Evolutionary conservation across 2,329 filamentous ascomycete genomes (phyloP).

Genomic region (Scedosporium minutisporum): DNA sequence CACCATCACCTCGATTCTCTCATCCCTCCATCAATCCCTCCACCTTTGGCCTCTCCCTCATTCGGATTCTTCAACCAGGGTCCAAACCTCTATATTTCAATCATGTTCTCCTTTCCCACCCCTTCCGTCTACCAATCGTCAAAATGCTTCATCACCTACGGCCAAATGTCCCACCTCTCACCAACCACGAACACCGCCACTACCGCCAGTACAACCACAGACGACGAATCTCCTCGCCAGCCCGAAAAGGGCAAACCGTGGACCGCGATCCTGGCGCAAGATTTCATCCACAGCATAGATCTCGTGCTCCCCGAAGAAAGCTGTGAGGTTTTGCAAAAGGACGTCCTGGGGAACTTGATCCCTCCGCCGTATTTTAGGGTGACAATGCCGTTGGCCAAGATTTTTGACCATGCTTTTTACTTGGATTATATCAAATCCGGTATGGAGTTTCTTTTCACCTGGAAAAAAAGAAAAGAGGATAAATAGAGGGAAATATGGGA

Average conservation of each 20-base stretch:
- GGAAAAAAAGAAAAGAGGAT: background rate
- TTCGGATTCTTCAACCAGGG: background rate
- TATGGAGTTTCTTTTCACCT: constrained; percentile 21
- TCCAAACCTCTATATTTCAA: background rate
- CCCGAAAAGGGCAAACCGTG: constrained; percentile 71
- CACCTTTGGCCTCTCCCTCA: background rate
- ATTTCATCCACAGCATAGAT: constrained; percentile 62
- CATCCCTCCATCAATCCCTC: no score
- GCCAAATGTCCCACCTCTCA: constrained; percentile 52
- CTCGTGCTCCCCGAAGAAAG: constrained; percentile 61
- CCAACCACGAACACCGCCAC: background rate
- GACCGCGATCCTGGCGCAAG: constrained; percentile 52
- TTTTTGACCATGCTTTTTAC: constrained; percentile 70
- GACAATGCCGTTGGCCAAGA: constrained; percentile 59
- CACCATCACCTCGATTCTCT: no score
- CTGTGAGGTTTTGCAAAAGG: constrained; percentile 42
- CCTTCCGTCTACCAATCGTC: constrained; percentile 42
- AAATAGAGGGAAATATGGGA: no score
- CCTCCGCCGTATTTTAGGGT: constrained; percentile 54
- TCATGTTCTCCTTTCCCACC: constrained; percentile 35
- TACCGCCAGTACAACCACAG: background rate
- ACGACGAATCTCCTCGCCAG: constrained; percentile 47
- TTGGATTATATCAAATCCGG: constrained; percentile 75
- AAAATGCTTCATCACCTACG: constrained; percentile 68
- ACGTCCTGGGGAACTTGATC: constrained; percentile 30